Evolutionary conservation across 2,329 filamentous ascomycete genomes (phyloP).

Genomic region (Fulvia fulva): DNA sequence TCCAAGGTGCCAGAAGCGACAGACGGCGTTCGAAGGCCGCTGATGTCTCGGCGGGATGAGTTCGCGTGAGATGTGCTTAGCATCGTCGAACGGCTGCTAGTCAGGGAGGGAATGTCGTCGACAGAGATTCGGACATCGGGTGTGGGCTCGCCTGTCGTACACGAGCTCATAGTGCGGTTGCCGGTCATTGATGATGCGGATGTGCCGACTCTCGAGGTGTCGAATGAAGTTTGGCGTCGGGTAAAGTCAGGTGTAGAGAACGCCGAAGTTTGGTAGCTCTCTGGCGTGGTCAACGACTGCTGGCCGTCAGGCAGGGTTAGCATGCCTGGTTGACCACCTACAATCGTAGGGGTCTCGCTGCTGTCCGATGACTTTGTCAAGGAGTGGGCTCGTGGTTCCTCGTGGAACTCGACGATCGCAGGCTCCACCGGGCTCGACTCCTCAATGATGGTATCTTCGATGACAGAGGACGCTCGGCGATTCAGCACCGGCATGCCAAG

Average conservation of each 20-base stretch:
- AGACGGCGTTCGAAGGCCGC: constrained; percentile 38
- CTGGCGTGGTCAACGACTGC: constrained; percentile 59
- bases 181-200: constrained; percentile 69
- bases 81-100: constrained; percentile 74
- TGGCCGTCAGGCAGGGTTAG: constrained; percentile 36
- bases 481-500: constrained; percentile 27
- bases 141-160: constrained; percentile 69
- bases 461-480: constrained; percentile 29
- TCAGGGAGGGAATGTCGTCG: constrained; percentile 70
- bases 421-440: constrained; percentile 38
- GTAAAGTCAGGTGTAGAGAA: constrained; percentile 61
- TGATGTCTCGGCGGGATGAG: constrained; percentile 32
- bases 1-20: constrained; percentile 39
- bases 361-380: constrained; percentile 50
- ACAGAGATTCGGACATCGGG: constrained; percentile 68
- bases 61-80: constrained; percentile 59
- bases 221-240: constrained; percentile 63
- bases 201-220: constrained; percentile 69
- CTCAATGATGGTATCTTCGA: constrained; percentile 35
- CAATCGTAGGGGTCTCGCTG: constrained; percentile 38
- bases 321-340: constrained; percentile 35
- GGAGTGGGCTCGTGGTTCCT: constrained; percentile 48
- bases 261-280: constrained; percentile 55
- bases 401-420: constrained; percentile 45
- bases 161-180: constrained; percentile 65